These are phyloP conservation scores for Anisodus acutangulus DNA, from an alignment of 257 asterid species.

Conservation along the genomic window DNA sequence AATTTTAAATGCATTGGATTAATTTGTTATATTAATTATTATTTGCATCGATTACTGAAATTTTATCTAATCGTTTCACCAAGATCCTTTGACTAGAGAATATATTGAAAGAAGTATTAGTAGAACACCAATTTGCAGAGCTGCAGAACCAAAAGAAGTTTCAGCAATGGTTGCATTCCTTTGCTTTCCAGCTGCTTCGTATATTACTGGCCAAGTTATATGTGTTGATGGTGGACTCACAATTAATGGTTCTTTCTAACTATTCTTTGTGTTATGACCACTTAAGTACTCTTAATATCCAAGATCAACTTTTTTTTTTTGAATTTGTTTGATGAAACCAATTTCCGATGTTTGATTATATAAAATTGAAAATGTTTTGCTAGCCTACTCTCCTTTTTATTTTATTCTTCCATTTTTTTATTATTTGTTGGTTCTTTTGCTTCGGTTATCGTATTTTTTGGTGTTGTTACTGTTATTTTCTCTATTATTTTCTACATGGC, in stretches of 20 bases:
- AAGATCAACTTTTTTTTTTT: background rate
- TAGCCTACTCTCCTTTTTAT: no score
- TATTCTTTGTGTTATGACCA: background rate
- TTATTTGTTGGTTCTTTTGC: no score
- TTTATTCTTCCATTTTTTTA: no score
- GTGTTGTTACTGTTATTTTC: no score
- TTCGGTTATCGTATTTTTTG: no score
- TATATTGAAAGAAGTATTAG: background rate
- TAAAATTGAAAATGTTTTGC: no score
- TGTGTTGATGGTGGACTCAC: conserved; percentile 44
- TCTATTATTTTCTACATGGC: no score
- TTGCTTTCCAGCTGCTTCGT: conserved; percentile 42
- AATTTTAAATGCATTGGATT: no score
- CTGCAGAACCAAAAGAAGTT: conserved; percentile 39
- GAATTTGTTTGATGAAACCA: background rate
- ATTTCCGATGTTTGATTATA: background rate
- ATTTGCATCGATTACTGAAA: background rate
- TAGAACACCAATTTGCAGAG: conserved; percentile 8
- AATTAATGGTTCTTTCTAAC: conserved; percentile 16
- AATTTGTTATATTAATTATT: no score
- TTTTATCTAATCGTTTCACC: background rate
- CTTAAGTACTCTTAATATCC: background rate
- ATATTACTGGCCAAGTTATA: conserved; percentile 40
- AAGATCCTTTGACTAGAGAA: background rate
- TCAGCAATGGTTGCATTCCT: conserved; percentile 45